Evolutionary conservation across 2,329 filamentous ascomycete genomes (phyloP), one percentile per base, ranked within the genome.

Genomic region (Chrysosporium queenslandicum): DNA sequence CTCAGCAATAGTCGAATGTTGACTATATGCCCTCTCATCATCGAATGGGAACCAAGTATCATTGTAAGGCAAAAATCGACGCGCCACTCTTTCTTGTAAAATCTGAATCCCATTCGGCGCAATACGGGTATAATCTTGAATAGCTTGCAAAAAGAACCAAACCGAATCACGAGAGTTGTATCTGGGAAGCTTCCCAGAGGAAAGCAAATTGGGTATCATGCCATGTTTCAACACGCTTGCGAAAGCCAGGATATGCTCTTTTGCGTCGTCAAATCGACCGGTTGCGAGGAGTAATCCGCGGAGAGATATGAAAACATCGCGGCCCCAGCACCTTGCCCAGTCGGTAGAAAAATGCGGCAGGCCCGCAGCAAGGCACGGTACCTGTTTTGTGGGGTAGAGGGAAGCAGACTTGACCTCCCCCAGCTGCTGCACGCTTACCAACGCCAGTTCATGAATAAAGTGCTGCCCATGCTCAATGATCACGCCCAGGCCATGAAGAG

Each of bases 111-210:
- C 92, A 53, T 90, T 76, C 0, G 92, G 91, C 0, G 82, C 88
- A 61, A 92, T 83, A 47, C 81, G 82, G 42, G 81, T 83, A 66
- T 94, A 98, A 64, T 98, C 92, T 63, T 98, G 92, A 46, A 97
- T 91, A 58, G 86, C 86, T 67, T 98, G 92, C 48, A 98, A 71
- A 74, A 94, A 95, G 76, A 97, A 98, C 92, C 92, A 98, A 39
- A 96, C 81, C 0, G 92, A 95, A 68, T 98, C 92, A 55, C 92
- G 80, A 40, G 92, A 90, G 67, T 98, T 98, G 74, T 97, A 98
- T 23, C 92, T 80, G 2, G 92, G 92, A 14, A 83, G 77, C 55
- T 85, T 87, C 5, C 92, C 90, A 55, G 86, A 87, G 58, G 88
- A 85, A 12, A 98, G 76, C 18, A 98, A 77, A 63, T 98, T 98